phyloP scores from a whole-genome alignment of 1,284 basidiomycete genomes.

The Malassezia furfur region DNA sequence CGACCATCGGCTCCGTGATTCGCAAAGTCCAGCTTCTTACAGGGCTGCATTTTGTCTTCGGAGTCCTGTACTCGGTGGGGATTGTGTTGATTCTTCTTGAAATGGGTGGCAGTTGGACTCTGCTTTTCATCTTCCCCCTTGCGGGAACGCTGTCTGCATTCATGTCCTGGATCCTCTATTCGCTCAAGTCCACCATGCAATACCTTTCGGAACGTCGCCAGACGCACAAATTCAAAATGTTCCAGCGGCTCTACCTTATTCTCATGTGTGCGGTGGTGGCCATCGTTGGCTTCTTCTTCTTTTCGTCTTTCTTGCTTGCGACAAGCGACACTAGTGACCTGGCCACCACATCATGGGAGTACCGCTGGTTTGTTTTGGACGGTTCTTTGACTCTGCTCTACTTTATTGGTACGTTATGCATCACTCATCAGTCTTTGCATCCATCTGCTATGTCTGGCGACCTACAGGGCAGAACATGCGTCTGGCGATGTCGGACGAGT shows the following conservation, averaged over 20 bases:
- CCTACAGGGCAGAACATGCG: conserved; percentile 85
- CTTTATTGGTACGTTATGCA: conserved; percentile 16
- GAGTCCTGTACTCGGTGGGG: conserved; percentile 57
- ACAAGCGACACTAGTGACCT: conserved; percentile 61
- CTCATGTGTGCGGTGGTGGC: conserved; percentile 73
- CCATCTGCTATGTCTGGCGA: conserved; percentile 84
- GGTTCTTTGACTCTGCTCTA: conserved; percentile 73
- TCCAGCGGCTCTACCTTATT: conserved; percentile 66
- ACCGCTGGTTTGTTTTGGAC: conserved; percentile 90
- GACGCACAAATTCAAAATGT: conserved; percentile 47
- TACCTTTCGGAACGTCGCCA: conserved; percentile 39
- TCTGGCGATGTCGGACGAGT: conserved; percentile 48
- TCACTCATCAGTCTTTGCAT: conserved; percentile 56
- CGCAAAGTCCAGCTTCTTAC: conserved; percentile 66
- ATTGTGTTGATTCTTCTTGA: conserved; percentile 64
- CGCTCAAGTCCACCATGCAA: conserved; percentile 38
- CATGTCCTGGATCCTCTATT: conserved; percentile 67
- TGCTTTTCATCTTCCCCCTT: conserved; percentile 67
- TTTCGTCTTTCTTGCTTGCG: not conserved
- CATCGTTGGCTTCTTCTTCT: conserved; percentile 53
- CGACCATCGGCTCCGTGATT: conserved; percentile 70
- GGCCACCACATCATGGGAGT: conserved; percentile 81
- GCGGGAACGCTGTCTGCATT: conserved; percentile 88
- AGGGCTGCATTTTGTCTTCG: conserved; percentile 80
- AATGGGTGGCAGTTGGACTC: conserved; percentile 46